Evolutionary conservation across 306 rosid genomes (phyloP).

Genomic region (Senna tora): DNA sequence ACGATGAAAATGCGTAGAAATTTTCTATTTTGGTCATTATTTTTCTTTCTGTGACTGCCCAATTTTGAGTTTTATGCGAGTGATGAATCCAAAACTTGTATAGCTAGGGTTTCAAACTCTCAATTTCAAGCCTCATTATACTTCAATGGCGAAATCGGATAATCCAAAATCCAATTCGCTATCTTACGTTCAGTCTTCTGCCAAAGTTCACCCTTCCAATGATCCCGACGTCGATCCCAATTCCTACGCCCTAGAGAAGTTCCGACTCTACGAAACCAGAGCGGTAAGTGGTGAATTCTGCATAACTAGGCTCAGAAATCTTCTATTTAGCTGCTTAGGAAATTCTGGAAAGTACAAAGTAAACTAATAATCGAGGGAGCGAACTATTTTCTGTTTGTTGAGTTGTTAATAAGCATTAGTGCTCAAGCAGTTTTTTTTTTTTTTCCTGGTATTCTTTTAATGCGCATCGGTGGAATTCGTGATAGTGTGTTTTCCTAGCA

Average conservation of each 20-base stretch:
- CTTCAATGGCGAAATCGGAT: constrained; percentile 56
- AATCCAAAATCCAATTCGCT: constrained; percentile 45
- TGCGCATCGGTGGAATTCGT: background rate
- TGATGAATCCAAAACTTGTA: background rate
- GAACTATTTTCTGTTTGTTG: background rate
- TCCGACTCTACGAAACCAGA: constrained; percentile 85
- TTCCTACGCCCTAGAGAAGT: constrained; percentile 82
- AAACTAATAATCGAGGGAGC: background rate
- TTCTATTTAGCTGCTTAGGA: background rate
- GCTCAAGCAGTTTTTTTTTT: background rate
- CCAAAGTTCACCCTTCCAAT: constrained; percentile 70
- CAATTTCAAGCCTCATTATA: background rate
- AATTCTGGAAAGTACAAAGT: background rate
- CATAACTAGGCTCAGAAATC: too few species aligned
- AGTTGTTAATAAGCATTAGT: background rate
- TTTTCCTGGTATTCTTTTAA: background rate
- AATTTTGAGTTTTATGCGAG: background rate
- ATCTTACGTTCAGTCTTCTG: constrained; percentile 34
- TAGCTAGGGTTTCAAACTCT: background rate
- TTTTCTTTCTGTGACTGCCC: background rate
- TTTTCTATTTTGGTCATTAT: background rate
- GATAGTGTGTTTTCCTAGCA: background rate
- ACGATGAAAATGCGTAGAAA: background rate
- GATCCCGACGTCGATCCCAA: constrained; percentile 70
- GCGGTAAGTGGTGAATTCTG: constrained; percentile 35